Evolutionary conservation across 495 filamentous ascomycete genomes (phyloP), one percentile per base, ranked within the genome.

Genomic region (Lepraria neglecta): DNA sequence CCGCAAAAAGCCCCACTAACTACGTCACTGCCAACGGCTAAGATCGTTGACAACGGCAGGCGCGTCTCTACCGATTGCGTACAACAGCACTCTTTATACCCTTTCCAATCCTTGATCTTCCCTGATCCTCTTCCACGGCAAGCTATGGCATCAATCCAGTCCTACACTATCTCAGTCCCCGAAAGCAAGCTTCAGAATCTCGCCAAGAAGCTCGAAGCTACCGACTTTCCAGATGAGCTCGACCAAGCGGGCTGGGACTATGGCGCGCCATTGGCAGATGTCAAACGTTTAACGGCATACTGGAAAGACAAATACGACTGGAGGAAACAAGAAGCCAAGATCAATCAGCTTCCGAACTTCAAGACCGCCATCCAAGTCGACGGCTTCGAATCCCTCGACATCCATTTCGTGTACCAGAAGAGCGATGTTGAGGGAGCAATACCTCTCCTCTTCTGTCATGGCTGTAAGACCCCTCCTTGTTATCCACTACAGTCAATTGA

Each of bases 401-500:
- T 79, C 40, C 77, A 79, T 65, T 79, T 78, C 61, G 62, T 80
- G 31, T 73, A 79, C 55, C 73, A 77, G 53, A 58, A 65, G 24
- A 76, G 71, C 58, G 55, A 67, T 7, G 63, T 68, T 7, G 60
- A 67, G 17, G 62, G 69, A 27, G 76, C 77, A 7, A 72, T 76
- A 38, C 76, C 77, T 2, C 59, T 79, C 3, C 70, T 79, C 14
- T 78, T 80, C 57, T 63, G 69, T 27, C 77, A 80, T 67, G 76
- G 78, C 52, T 79, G 77, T 68, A 57, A 24, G 56, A 62, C 3
- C 43, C 33, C 27, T 31, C 3, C 2, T 28, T 35, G 24, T n/a
- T 35, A 12, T 44, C 47, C 2, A 50, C 19, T 7, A 1, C 0
- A 38, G 35, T 38, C 35, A 12, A 38, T 11, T 38, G 24, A 56